Conservation (phyloP, 2,329 filamentous ascomycete species). For the Phaeosphaeriaceae sp. region DNA sequence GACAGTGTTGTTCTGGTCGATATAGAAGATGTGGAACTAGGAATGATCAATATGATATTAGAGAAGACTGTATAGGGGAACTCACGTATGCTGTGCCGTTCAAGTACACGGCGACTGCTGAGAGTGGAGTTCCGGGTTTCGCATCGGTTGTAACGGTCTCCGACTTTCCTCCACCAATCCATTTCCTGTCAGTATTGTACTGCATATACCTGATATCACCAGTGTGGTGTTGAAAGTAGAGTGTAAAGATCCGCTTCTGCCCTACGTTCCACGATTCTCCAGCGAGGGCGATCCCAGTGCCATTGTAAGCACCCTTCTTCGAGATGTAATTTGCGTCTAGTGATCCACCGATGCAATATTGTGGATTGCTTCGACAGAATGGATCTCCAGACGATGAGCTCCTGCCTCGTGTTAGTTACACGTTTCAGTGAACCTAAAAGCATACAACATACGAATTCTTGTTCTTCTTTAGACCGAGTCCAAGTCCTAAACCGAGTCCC, state of each 20-base stretch:
- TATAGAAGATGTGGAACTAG: constrained; percentile 52
- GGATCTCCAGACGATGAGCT: constrained; percentile 19
- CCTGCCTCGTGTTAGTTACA: constrained; percentile 3
- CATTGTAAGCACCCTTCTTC: constrained; percentile 54
- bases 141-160: constrained; percentile 52
- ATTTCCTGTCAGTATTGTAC: constrained; percentile 44
- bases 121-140: constrained; percentile 54
- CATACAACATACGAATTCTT: constrained; percentile 20
- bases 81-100: constrained; percentile 48
- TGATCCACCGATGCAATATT: constrained; percentile 49
- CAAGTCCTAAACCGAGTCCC: constrained; percentile 48
- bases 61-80: neutral
- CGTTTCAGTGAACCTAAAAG: neutral
- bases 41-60: neutral
- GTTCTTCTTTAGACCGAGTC: constrained; percentile 37
- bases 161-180: constrained; percentile 49
- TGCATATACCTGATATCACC: constrained; percentile 53
- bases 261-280: constrained; percentile 51
- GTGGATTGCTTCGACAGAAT: constrained; percentile 33
- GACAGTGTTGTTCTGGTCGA: constrained; percentile 49
- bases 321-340: constrained; percentile 50
- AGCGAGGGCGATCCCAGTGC: constrained; percentile 55
- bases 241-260: constrained; percentile 48
- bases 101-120: constrained; percentile 51
- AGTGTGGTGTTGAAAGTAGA: constrained; percentile 55